phyloP scores from a whole-genome alignment of 2,329 filamentous ascomycete genomes.

The Aspergillus ibericus region DNA sequence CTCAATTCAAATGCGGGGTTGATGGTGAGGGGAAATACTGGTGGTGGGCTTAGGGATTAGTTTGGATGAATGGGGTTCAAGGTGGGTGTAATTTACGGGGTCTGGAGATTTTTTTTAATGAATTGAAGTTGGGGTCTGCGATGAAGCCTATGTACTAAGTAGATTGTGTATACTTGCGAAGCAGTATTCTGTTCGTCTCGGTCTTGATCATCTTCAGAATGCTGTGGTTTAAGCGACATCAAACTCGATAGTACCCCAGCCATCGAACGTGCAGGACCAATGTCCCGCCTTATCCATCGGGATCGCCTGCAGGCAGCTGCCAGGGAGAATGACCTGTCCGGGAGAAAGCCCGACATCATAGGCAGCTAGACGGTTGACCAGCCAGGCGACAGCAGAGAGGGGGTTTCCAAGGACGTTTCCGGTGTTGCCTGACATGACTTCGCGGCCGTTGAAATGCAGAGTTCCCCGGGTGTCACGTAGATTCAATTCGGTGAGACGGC shows the following conservation, averaged over 20 bases:
- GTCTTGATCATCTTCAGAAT: no score
- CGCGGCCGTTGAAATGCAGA: slow-evolving; percentile 15
- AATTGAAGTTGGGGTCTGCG: no score
- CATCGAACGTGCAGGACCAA: slow-evolving; percentile 20
- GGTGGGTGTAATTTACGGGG: no score
- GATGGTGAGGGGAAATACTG: no score
- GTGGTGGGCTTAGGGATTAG: no score
- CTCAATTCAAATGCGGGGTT: no score
- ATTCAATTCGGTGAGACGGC: slow-evolving; percentile 14
- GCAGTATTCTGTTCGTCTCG: no score
- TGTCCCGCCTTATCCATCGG: slow-evolving; percentile 12
- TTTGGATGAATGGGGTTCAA: no score
- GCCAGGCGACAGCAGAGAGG: slow-evolving; percentile 17
- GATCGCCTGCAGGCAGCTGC: slow-evolving; percentile 19
- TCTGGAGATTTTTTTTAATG: no score
- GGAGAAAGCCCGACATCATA: slow-evolving; percentile 19
- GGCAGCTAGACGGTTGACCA: slow-evolving; percentile 16
- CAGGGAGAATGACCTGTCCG: slow-evolving; percentile 18
- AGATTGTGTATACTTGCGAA: no score
- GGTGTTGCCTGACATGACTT: slow-evolving; percentile 21
- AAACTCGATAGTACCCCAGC: slow-evolving; percentile 20
- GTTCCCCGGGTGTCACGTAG: slow-evolving; percentile 14
- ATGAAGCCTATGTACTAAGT: no score
- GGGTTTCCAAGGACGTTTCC: slow-evolving; percentile 19
- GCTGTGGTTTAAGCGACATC: slow-evolving; percentile 6